A percentile compares a stretch with the other conserved stretches of the same genome.
phyloP scores from a whole-genome alignment of 495 filamentous ascomycete species.

The Wilcoxina mikolae region DNA sequence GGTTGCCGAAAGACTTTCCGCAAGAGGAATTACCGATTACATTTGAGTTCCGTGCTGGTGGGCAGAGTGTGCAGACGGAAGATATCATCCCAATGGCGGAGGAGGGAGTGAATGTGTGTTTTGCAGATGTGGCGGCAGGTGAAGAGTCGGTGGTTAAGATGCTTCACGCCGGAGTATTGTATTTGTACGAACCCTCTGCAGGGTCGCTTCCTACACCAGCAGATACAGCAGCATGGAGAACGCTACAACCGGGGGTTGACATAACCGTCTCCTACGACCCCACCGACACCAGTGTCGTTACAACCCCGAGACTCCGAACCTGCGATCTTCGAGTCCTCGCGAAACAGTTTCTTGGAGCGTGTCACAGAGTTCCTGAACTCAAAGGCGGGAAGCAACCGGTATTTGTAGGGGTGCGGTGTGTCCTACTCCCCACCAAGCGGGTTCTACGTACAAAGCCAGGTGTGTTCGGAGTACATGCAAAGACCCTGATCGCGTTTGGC shows the following conservation, averaged over 20 bases:
- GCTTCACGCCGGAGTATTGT: background rate
- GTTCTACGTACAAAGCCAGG: background rate
- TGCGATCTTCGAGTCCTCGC: background rate
- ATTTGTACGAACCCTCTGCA: background rate
- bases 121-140: background rate
- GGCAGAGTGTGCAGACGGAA: background rate
- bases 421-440: background rate
- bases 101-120: background rate
- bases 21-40: background rate
- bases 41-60: background rate
- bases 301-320: background rate
- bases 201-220: background rate
- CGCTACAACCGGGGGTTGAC: background rate
- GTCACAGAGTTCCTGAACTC: background rate
- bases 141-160: background rate
- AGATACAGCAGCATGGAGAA: background rate
- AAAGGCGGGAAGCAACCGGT: background rate
- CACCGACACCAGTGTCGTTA: background rate
- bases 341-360: background rate
- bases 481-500: background rate
- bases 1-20: background rate
- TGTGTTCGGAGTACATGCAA: background rate
- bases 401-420: background rate
- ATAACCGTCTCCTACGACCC: background rate
- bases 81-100: background rate